Evolutionary conservation across 2,329 filamentous ascomycete genomes (phyloP), one percentile per base, ranked within the genome.

Genomic region (Remersonia thermophila): DNA sequence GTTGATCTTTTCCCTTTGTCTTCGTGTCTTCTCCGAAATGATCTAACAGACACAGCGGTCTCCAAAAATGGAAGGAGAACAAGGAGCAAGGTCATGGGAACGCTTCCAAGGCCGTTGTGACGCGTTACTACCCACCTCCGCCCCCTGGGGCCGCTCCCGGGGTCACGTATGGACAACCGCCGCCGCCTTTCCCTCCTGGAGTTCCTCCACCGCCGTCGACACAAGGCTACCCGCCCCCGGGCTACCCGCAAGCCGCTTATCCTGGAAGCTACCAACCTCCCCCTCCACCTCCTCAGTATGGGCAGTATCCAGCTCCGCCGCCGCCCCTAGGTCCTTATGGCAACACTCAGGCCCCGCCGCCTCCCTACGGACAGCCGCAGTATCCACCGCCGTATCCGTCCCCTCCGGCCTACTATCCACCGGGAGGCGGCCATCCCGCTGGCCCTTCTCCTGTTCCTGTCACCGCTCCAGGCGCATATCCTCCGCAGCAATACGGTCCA

Each of bases 81-180:
- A 32, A 40, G 8, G 46, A 49, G 4, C 46, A 45, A 12, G 32
- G n/a, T n/a, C n/a, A n/a, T n/a, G n/a, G 36, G 29, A 35, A 40
- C 25, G 30, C 44, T 11, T 44, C 45, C 17, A 39, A 43, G 23
- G 47, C 58, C 34, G 50, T 61, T 11, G 55, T 61, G 27, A 61
- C 58, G 4, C 51, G 55, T 30, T 61, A 60, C 39, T 49, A 49
- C n/a, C 52, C 50, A 17, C 56, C 57, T 25, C 49, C 49, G 8
- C 41, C 47, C 18, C 47, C 27, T 11, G 23, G 20, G 9, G 18
- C 18, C 12, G 33, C 43, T 17, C 26, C 41, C 11, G 32, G 32
- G 10, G 17, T 34, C 8, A 31, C 36, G 14, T 53, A 52, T 33
- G 51, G 47, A 15, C 43, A 31, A 14, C 46, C 45, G 12, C 46